phyloP scores from a whole-genome alignment of 225 moss, liverwort and hornwort genomes.

The Physcomitrellopsis africana region DNA sequence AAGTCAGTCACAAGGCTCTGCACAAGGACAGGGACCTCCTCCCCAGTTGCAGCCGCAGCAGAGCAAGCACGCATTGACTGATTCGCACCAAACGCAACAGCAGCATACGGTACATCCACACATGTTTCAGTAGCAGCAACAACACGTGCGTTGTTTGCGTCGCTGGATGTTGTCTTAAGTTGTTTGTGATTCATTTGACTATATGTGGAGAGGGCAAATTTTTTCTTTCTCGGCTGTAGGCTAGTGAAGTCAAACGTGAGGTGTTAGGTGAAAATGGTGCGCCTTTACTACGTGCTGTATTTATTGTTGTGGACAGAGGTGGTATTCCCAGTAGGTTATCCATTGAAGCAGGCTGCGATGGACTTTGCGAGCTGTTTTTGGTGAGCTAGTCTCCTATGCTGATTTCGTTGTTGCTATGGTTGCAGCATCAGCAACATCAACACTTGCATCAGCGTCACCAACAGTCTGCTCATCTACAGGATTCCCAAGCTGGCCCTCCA shows the following conservation, averaged over 20 bases:
- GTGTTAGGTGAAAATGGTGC: too few relatives aligned
- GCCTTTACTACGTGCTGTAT: too few relatives aligned
- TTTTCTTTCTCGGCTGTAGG: too few relatives aligned
- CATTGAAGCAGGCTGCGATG: neutral
- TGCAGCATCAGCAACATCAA: conserved; percentile 6
- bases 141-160: conserved; percentile 38
- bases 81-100: conserved; percentile 24
- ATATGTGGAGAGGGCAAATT: too few relatives aligned
- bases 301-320: too few relatives aligned
- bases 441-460: conserved; percentile 38
- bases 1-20: too few relatives aligned
- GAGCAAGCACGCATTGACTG: conserved; percentile 41
- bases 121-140: conserved; percentile 37
- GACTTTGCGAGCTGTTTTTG: neutral
- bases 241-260: too few relatives aligned
- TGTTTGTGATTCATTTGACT: too few relatives aligned
- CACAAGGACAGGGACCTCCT: conserved; percentile 40
- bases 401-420: conserved; percentile 22
- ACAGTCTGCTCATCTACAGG: conserved; percentile 39
- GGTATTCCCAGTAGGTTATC: too few relatives aligned
- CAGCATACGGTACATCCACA: conserved; percentile 38
- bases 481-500: conserved; percentile 36
- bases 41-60: conserved; percentile 52
- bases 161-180: too few relatives aligned
- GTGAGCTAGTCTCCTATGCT: too few relatives aligned